These are phyloP conservation scores for Agrocybe praecox DNA, from an alignment of 768 basidiomycete genomes.

Conservation along the genomic window DNA sequence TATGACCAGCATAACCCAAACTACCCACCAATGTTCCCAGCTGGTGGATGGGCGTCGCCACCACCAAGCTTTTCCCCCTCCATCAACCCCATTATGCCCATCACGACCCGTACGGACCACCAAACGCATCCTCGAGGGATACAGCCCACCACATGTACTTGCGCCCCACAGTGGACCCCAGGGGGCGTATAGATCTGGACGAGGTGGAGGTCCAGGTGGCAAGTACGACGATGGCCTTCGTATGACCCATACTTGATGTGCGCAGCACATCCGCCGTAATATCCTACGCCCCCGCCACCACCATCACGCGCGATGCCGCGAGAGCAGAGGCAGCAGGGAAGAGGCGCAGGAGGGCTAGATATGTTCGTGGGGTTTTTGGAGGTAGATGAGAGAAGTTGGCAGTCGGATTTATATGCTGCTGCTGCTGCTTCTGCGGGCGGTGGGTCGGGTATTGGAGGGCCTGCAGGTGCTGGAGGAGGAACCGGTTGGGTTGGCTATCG, in stretches of 20 bases:
- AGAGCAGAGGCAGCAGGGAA: conserved; percentile 1
- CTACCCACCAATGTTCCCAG: conserved; percentile 19
- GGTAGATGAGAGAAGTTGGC: conserved; percentile 25
- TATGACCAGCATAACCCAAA: neutral
- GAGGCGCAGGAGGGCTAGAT: conserved; percentile 14
- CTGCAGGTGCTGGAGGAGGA: neutral
- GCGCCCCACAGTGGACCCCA: too few species aligned
- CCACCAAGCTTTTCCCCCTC: conserved; percentile 16
- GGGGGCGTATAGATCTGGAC: too few species aligned
- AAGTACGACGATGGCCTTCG: neutral
- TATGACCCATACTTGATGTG: neutral
- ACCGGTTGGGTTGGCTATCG: conserved; percentile 15
- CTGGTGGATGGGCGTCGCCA: conserved; percentile 3
- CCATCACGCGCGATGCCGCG: neutral
- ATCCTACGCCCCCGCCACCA: neutral
- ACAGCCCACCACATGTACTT: neutral
- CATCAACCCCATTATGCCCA: neutral
- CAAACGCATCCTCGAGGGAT: neutral
- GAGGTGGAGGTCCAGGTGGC: neutral
- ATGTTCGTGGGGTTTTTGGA: conserved; percentile 30
- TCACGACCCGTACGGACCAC: conserved; percentile 1
- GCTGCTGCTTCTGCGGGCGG: too few species aligned
- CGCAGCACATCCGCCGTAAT: conserved; percentile 1
- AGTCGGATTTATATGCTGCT: neutral
- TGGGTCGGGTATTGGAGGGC: too few species aligned